Evolutionary conservation across 2,329 filamentous ascomycete genomes (phyloP).

Genomic region (Fusarium brevicatenulatum): DNA sequence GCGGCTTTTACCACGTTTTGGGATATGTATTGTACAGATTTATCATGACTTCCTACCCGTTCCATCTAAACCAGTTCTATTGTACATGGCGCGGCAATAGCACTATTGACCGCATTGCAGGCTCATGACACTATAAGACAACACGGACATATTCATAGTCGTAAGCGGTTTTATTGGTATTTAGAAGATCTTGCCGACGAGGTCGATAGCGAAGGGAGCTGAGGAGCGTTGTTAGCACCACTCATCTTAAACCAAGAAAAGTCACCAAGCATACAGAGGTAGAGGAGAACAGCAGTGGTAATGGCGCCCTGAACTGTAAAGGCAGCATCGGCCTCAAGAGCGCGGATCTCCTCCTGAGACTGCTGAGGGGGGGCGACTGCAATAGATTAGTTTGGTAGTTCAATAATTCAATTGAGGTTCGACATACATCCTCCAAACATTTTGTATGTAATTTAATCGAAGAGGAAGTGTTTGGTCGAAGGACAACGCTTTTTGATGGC

Average conservation of each 20-base stretch:
- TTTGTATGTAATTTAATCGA: constrained; percentile 42
- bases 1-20: constrained; percentile 25
- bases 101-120: constrained; percentile 21
- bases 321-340: constrained; percentile 74
- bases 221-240: constrained; percentile 11
- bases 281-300: constrained; percentile 73
- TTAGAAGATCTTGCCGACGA: constrained; percentile 58
- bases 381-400: constrained; percentile 31
- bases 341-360: constrained; percentile 75
- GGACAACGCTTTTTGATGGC: constrained; percentile 10
- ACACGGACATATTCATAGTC: background rate
- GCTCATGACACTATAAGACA: constrained; percentile 11
- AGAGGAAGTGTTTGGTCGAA: constrained; percentile 2
- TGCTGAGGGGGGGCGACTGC: constrained; percentile 75
- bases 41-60: constrained; percentile 38
- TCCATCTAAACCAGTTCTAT: constrained; percentile 36
- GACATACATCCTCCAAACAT: constrained; percentile 73
- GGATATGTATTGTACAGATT: constrained; percentile 40
- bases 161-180: background rate
- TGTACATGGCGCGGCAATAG: constrained; percentile 34
- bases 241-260: background rate
- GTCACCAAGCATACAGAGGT: constrained; percentile 71
- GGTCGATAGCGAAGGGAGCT: constrained; percentile 70
- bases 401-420: background rate
- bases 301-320: constrained; percentile 74